These are phyloP conservation scores for Bipolaris zeicola DNA, from an alignment of 2,329 filamentous ascomycete species.

Conservation along the genomic window DNA sequence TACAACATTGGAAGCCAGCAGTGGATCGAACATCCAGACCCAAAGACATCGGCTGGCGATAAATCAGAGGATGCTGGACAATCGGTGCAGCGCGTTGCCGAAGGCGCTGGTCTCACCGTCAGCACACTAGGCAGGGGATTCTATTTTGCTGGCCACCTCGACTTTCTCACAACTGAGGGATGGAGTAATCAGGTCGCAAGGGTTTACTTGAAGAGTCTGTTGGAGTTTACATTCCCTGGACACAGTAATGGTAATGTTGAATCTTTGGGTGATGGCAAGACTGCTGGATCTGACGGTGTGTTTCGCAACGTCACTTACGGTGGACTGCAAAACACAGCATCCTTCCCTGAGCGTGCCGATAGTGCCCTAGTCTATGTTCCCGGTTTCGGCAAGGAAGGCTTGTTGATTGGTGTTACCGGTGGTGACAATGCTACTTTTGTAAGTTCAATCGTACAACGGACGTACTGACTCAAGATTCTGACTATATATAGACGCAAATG, in stretches of 20 bases:
- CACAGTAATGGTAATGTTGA: constrained; percentile 68
- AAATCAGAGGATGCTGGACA: constrained; percentile 62
- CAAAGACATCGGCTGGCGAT: constrained; percentile 67
- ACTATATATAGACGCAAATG: constrained; percentile 61
- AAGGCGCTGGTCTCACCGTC: constrained; percentile 74
- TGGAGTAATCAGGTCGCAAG: constrained; percentile 70
- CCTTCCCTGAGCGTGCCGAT: constrained; percentile 76
- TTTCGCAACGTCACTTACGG: constrained; percentile 78
- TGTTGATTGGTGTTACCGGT: constrained; percentile 78
- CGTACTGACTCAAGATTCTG: constrained; percentile 3
- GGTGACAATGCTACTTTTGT: constrained; percentile 72
- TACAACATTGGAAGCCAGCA: constrained; percentile 65
- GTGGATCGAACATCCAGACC: constrained; percentile 69
- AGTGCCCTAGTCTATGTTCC: constrained; percentile 76
- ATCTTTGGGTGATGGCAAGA: constrained; percentile 58
- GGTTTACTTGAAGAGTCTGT: constrained; percentile 73
- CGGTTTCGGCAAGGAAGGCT: constrained; percentile 74
- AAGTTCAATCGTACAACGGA: constrained; percentile 27
- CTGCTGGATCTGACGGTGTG: constrained; percentile 65
- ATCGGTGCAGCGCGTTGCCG: constrained; percentile 70
- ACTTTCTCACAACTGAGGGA: constrained; percentile 65
- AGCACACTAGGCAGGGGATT: constrained; percentile 72
- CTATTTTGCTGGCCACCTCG: constrained; percentile 80
- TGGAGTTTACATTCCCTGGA: constrained; percentile 78
- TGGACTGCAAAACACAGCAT: constrained; percentile 67